phyloP scores from a whole-genome alignment of 139 green algal species.

The Chlorella vulgaris region DNA sequence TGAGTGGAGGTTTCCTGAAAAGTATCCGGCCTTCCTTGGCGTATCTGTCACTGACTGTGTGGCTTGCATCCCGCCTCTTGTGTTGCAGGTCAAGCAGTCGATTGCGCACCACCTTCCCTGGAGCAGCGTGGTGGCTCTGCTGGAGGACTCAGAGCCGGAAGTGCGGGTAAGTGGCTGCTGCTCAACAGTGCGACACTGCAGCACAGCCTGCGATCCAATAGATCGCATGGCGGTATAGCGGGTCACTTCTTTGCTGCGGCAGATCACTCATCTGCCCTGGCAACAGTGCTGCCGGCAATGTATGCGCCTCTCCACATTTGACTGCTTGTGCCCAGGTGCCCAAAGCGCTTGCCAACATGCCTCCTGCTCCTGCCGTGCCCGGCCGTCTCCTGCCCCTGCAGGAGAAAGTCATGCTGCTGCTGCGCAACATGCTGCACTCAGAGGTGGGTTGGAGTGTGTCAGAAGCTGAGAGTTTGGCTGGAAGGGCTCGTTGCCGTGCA shows the following conservation, averaged over 20 bases:
- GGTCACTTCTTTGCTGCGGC: no score
- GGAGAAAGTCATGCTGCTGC: slow-evolving; percentile 41
- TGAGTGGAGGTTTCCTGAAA: no score
- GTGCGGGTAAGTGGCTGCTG: slow-evolving; percentile 41
- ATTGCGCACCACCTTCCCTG: slow-evolving; percentile 62
- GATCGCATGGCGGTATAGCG: no score
- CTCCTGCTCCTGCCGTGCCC: no score
- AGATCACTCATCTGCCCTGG: no score
- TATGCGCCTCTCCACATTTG: no score
- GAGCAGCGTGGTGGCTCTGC: slow-evolving; percentile 52
- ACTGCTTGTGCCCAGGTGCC: no score
- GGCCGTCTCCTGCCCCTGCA: no score
- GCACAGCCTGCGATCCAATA: background rate
- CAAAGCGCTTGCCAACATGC: no score
- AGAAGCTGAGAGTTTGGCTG: background rate
- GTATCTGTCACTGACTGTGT: no score
- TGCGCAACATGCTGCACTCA: slow-evolving; percentile 36
- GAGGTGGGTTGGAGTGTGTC: background rate
- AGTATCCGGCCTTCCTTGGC: no score
- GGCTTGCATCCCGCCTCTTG: background rate
- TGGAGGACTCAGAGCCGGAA: slow-evolving; percentile 58
- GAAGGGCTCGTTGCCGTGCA: background rate
- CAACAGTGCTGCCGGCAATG: no score
- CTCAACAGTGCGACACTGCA: background rate
- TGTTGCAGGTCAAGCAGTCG: slow-evolving; percentile 16